phyloP scores from a whole-genome alignment of 345 rosid species.

The Turnera subulata region DNA sequence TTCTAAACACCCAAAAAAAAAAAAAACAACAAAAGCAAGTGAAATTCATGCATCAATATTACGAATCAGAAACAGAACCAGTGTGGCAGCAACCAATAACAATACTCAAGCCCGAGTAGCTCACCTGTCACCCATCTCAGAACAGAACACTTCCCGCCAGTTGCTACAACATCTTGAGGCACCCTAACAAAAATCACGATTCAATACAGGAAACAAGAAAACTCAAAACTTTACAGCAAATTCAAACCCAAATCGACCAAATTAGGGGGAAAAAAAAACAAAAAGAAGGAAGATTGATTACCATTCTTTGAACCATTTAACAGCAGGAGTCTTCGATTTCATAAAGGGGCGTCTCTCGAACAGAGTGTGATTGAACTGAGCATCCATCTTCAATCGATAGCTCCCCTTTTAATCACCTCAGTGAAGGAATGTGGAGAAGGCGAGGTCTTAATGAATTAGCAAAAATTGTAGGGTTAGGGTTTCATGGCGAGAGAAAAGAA shows the following conservation, averaged over 20 bases:
- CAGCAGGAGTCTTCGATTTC: slow-evolving; percentile 71
- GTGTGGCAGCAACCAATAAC: background rate
- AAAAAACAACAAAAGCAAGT: background rate
- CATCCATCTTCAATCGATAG: background rate
- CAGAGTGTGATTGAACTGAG: slow-evolving; percentile 46
- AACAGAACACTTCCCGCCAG: slow-evolving; percentile 85
- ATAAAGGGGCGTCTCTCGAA: slow-evolving; percentile 73
- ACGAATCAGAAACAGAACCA: background rate
- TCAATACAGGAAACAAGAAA: background rate
- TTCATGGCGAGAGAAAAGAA: no score
- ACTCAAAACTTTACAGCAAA: background rate
- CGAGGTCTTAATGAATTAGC: no score
- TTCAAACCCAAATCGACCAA: background rate
- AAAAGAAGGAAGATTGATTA: slow-evolving; percentile 19
- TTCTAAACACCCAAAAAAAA: slow-evolving; percentile 33
- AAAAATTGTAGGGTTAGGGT: no score
- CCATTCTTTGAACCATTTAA: slow-evolving; percentile 85
- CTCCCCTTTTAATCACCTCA: no score
- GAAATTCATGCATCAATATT: background rate
- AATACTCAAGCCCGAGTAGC: background rate
- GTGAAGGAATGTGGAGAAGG: no score
- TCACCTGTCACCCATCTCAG: slow-evolving; percentile 86
- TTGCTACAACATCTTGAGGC: slow-evolving; percentile 92
- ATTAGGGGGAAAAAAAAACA: background rate
- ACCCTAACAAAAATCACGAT: slow-evolving; percentile 47